Base-by-base conservation (phyloP, 2,329 filamentous ascomycete genomes). In the Cladorrhinum sp. region DNA sequence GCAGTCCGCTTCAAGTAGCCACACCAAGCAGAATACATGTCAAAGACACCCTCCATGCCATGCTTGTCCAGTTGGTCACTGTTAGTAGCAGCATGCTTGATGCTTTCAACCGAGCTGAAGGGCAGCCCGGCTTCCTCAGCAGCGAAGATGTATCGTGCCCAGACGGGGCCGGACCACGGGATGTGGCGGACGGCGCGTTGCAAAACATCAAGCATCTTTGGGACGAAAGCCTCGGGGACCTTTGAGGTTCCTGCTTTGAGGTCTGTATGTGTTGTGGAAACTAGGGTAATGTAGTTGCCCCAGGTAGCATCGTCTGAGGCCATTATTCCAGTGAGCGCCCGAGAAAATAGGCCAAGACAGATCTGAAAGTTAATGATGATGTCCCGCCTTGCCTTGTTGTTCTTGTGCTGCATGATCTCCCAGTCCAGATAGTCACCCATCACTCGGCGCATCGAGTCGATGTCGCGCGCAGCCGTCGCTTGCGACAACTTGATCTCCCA, bases 1-100 rank as follows among this genome's bases (percentile, higher is more conserved):
- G 94, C 92, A 54, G 88, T 88, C 23, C 95, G 89, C 66, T 94
- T 92, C 20, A 99, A 82, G 68, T 94, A 98, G 55, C 92, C 92
- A 71, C 94, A 97, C 95, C 95, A 99, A 0, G 93, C 89, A 57
- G 91, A 87, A 70, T 97, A 92, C 70, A 98, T 91, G 69, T 96
- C 92, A 62, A 98, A 84, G 30, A 97, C 86, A 66, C 93, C 90
- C 55, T 92, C 86, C 82, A 97, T 89, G 23, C 92, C 93, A 63
- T 92, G 87, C 64, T 90, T 87, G 72, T 96, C 92, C 4, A 98
- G 81, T 48, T 96, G 81, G 8, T 92, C 88, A 23, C 91, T 92
- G 70, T 88, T 91, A 0, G 93, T 98, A 6, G 95, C 95, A 49
- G 88, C 87, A 73, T 97, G 92, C 75, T 99, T 99, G 73, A 97